Percentiles rank a stretch among this genome's conserved stretches.
phyloP scores from a whole-genome alignment of 805 yeast genomes.

The Schizosaccharomyces osmophilus region DNA sequence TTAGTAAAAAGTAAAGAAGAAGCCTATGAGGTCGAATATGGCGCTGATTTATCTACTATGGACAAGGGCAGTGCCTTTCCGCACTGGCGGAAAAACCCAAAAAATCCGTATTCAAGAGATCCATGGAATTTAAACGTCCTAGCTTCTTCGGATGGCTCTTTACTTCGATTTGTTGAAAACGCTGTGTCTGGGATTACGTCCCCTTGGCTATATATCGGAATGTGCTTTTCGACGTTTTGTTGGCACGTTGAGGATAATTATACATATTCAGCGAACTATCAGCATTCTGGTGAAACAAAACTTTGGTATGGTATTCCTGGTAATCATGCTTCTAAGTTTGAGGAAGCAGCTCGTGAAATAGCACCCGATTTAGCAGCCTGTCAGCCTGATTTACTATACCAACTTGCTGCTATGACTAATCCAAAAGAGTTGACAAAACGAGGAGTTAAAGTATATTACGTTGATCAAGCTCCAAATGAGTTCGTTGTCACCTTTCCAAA shows the following conservation, averaged over 20 bases:
- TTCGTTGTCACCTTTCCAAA: constrained; percentile 68
- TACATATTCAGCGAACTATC: constrained; percentile 73
- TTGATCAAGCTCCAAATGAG: constrained; percentile 58
- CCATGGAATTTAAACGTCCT: constrained; percentile 18
- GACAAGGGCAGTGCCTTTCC: constrained; percentile 19
- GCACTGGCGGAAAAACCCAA: constrained; percentile 11
- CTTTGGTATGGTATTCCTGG: constrained; percentile 89
- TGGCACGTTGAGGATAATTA: constrained; percentile 95
- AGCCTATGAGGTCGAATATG: constrained; percentile 17
- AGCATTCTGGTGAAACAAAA: constrained; percentile 71
- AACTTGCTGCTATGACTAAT: constrained; percentile 53
- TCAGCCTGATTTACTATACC: constrained; percentile 77
- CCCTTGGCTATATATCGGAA: constrained; percentile 88
- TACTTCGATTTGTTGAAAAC: constrained; percentile 13
- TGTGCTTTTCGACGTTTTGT: constrained; percentile 72
- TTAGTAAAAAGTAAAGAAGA: constrained; percentile 12
- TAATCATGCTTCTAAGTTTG: constrained; percentile 35
- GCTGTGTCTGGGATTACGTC: constrained; percentile 71
- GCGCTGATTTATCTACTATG: constrained; percentile 18
- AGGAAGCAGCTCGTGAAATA: constrained; percentile 28
- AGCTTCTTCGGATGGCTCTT: constrained; percentile 14
- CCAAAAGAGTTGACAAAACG: constrained; percentile 30
- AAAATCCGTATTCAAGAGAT: constrained; percentile 13
- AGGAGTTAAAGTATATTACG: constrained; percentile 25
- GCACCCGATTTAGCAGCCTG: constrained; percentile 65